Conservation (phyloP, 306 rosid genomes). For the Myrica gale region DNA sequence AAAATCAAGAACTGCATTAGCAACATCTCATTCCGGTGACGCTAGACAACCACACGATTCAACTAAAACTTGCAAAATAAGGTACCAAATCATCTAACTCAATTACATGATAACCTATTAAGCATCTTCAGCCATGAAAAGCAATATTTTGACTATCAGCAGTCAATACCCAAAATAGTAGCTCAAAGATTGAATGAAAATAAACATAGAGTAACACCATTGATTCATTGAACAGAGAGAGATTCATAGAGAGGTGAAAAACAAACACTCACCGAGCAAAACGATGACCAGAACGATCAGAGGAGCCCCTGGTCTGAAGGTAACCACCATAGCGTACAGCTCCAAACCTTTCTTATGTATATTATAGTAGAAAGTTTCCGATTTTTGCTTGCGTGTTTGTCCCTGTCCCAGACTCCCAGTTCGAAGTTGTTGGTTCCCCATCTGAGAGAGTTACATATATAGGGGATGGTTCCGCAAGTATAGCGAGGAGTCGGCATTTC, state of each 20-base stretch:
- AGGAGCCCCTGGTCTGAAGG: constrained; percentile 59
- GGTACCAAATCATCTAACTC: background rate
- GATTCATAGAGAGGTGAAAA: background rate
- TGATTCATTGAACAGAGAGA: background rate
- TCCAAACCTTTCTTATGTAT: background rate
- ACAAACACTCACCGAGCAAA: constrained; percentile 46
- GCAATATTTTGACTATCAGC: background rate
- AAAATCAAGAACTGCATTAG: constrained; percentile 18
- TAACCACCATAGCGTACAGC: constrained; percentile 53
- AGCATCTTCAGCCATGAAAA: background rate
- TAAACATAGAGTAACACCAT: background rate
- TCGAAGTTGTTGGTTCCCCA: background rate
- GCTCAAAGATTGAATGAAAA: background rate
- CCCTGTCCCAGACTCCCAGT: background rate
- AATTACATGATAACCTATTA: background rate
- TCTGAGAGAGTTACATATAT: background rate
- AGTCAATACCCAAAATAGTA: background rate
- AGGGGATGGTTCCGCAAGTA: background rate
- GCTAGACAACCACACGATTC: background rate
- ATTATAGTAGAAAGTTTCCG: background rate
- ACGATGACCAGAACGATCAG: constrained; percentile 60
- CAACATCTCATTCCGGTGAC: background rate
- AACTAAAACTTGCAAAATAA: background rate
- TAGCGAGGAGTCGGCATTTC: constrained; percentile 13
- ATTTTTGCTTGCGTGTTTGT: background rate